Percentiles rank a stretch among this genome's conserved stretches.
Evolutionary conservation across 2,329 filamentous ascomycete species (phyloP).

Genomic region (Westerdykella aurantiaca): DNA sequence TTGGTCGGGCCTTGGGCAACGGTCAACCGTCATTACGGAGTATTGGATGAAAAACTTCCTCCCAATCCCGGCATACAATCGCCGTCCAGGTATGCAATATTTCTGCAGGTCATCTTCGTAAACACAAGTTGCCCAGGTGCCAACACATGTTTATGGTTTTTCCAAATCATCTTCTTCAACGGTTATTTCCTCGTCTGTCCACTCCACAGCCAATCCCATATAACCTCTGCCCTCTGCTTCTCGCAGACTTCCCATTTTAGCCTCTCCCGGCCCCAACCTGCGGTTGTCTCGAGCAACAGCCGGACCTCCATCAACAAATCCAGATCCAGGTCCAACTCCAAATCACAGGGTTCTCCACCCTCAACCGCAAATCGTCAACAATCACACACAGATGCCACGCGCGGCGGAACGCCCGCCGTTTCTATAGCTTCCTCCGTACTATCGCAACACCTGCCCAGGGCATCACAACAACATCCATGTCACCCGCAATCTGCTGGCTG

Average conservation of each 20-base stretch:
- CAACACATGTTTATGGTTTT: conserved; percentile 8
- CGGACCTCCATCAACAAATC: conserved; percentile 1
- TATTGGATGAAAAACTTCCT: no score
- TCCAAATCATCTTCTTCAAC: neutral
- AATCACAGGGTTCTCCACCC: neutral
- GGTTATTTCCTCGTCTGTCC: conserved; percentile 5
- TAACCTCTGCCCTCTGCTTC: neutral
- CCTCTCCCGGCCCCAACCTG: neutral
- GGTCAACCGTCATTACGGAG: no score
- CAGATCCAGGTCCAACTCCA: neutral
- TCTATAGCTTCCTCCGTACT: no score
- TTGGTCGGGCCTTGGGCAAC: no score
- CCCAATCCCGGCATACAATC: no score
- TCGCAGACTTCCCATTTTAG: conserved; percentile 2
- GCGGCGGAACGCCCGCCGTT: no score
- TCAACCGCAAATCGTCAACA: neutral
- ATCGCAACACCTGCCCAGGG: no score
- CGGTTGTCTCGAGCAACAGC: conserved; percentile 7
- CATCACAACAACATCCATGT: no score
- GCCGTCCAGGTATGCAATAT: no score
- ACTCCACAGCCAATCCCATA: neutral
- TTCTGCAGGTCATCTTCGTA: conserved; percentile 11
- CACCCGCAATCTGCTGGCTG: no score
- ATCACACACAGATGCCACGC: no score
- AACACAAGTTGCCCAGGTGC: conserved; percentile 4